Evolutionary conservation across 2,329 filamentous ascomycete species (phyloP).

Genomic region (Fusarium sp.): DNA sequence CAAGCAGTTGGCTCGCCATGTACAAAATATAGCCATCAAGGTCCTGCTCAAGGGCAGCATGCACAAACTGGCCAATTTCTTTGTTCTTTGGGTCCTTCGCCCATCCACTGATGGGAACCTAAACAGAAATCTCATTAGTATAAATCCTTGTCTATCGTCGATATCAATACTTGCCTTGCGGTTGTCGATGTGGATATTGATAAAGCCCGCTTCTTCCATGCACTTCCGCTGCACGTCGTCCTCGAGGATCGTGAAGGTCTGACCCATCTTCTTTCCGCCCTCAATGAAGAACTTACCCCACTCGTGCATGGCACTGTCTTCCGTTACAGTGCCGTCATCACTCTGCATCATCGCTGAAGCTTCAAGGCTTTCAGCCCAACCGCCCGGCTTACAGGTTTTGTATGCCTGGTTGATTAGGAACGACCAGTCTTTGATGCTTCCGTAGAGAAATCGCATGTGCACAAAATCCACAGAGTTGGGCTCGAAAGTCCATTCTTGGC

Average conservation of each 20-base stretch:
- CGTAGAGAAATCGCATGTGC: constrained; percentile 12
- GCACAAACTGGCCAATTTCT: constrained; percentile 19
- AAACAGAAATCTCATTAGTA: background rate
- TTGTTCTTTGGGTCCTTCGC: constrained; percentile 12
- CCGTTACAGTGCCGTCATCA: constrained; percentile 4
- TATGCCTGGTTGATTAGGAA: constrained; percentile 6
- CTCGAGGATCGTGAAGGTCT: constrained; percentile 7
- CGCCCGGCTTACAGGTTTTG: constrained; percentile 7
- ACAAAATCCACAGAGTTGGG: constrained; percentile 7
- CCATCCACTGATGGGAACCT: constrained; percentile 19
- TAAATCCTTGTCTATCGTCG: too few relatives aligned
- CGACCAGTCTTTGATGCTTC: constrained; percentile 12
- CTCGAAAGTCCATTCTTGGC: constrained; percentile 7
- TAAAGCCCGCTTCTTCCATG: constrained; percentile 14
- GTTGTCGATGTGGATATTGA: constrained; percentile 8
- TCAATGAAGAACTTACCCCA: constrained; percentile 12
- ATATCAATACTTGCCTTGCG: background rate
- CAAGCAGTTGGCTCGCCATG: constrained; percentile 20
- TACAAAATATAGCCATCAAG: constrained; percentile 26
- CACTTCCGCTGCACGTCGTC: constrained; percentile 9
- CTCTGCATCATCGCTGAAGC: constrained; percentile 11
- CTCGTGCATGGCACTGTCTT: constrained; percentile 1
- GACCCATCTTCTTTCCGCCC: constrained; percentile 12
- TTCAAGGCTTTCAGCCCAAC: constrained; percentile 10
- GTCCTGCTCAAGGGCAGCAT: constrained; percentile 22